These are phyloP conservation scores for Yamadazyma spencermartinsiae DNA, from an alignment of 1,139 yeast species.

Conservation along the genomic window DNA sequence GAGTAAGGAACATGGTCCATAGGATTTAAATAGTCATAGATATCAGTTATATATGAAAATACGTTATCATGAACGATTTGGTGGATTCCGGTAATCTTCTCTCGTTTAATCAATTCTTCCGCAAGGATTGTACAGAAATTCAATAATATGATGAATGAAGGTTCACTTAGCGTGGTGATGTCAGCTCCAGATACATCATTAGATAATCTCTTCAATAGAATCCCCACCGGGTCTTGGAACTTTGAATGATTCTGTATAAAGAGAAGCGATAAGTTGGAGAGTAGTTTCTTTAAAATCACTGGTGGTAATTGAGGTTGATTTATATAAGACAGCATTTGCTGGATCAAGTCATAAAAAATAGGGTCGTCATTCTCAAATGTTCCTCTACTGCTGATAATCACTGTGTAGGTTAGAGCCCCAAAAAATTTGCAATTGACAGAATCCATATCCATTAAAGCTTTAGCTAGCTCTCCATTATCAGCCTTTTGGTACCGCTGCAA, in stretches of 20 bases:
- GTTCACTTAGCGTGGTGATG: conserved; percentile 5
- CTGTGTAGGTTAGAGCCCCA: conserved; percentile 71
- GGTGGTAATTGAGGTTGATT: conserved; percentile 9
- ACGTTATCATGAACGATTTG: conserved; percentile 25
- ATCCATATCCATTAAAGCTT: conserved; percentile 37
- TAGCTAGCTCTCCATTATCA: conserved; percentile 52
- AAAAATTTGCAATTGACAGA: conserved; percentile 60
- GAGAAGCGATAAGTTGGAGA: conserved; percentile 56
- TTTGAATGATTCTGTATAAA: conserved; percentile 36
- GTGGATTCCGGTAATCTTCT: conserved; percentile 27
- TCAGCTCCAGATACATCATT: conserved; percentile 2
- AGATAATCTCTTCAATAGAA: conserved; percentile 3
- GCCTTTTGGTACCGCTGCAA: conserved; percentile 60
- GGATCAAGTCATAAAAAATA: conserved; percentile 8
- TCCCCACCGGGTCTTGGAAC: conserved; percentile 16
- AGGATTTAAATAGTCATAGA: conserved; percentile 9
- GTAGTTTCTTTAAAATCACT: conserved; percentile 33
- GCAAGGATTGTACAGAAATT: conserved; percentile 51
- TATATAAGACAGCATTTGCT: conserved; percentile 12
- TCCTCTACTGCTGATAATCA: conserved; percentile 46
- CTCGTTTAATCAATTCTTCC: conserved; percentile 53
- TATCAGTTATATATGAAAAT: conserved; percentile 17
- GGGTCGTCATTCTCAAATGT: conserved; percentile 10
- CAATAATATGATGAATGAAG: conserved; percentile 16
- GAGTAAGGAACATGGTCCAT: conserved; percentile 6